phyloP scores from a whole-genome alignment of 148 eudicot species.

The Hydrangea macrophylla region DNA sequence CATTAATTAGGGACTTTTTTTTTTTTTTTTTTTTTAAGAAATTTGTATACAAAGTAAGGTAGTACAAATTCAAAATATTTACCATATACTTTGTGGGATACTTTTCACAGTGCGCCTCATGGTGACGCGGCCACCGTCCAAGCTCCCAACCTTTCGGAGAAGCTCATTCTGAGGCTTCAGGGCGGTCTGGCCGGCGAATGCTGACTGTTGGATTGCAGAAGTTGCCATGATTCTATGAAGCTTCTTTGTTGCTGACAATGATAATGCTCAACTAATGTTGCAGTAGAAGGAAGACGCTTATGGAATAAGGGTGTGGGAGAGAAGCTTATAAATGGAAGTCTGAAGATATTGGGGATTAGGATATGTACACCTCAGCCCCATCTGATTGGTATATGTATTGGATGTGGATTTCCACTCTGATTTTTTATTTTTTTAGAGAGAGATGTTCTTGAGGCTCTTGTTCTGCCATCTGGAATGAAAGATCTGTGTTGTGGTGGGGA shows the following conservation, averaged over 20 bases:
- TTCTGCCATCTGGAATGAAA: background rate
- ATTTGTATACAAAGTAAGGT: too few relatives aligned
- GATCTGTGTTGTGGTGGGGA: background rate
- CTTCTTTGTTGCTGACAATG: background rate
- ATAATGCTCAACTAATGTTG: background rate
- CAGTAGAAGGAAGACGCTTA: too few relatives aligned
- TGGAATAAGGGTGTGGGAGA: background rate
- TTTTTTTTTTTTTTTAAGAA: too few relatives aligned
- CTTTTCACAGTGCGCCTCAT: slow-evolving; percentile 19
- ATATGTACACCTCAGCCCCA: background rate
- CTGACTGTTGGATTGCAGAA: slow-evolving; percentile 14
- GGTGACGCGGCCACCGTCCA: slow-evolving; percentile 19
- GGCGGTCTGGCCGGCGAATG: slow-evolving; percentile 15
- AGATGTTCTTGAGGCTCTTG: background rate
- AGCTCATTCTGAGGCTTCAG: slow-evolving; percentile 19
- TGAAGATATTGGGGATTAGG: slow-evolving; percentile 10
- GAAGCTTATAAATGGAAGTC: background rate
- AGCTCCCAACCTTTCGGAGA: slow-evolving; percentile 11
- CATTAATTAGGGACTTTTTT: too few relatives aligned
- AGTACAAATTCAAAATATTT: background rate
- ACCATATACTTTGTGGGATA: slow-evolving; percentile 18
- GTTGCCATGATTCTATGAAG: slow-evolving; percentile 13
- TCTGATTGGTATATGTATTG: slow-evolving; percentile 7
- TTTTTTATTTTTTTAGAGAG: too few relatives aligned
- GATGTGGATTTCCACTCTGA: slow-evolving; percentile 2